Base-by-base conservation (phyloP, 2,329 filamentous ascomycete genomes). In the Pestalotiopsis sp. region DNA sequence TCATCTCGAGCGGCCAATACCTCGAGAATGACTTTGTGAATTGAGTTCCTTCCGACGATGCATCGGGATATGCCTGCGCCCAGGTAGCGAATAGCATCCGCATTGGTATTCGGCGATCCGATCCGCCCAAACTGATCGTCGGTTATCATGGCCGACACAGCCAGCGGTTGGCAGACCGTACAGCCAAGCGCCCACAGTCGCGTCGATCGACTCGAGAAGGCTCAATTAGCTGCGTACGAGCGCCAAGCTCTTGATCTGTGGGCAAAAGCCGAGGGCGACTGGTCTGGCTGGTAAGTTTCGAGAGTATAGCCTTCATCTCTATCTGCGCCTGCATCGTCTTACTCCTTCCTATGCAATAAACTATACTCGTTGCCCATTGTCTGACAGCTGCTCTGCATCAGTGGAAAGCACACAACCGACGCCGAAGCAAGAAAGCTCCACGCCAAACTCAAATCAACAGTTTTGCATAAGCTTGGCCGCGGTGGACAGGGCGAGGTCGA, bases 401-500 rank as follows among this genome's bases (percentile, higher is more conserved):
- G 76, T 59, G 78, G 77, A 14, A 79, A 79, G 65, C 76, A 79
- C 7, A 66, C 72, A 2, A 41, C 75, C 41, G 73, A 76, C 66
- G 61, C 70, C 68, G 75, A 79, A 62, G 75, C 77, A 2, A 76
- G 76, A 57, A 75, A 76, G 69, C 63, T 78, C 2, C 77, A 79
- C 59, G 27, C 61, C 13, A 75, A 73, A 38, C 72, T 79, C 71
- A 74, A 73, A 61, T 69, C 70, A 45, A 72, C 69, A 65, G 74
- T 77, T 61, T 77, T 81, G 11, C 69, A 70, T 7, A 69, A 73
- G n/a, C 76, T 86, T 11, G 83, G 84, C n/a, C 74, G 72, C 59
- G 84, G 83, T 38, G 78, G 79, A 20, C 84, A 81, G 73, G 83
- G 83, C 58, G 73, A 79, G 45, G 84, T 86, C 31, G 80, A 85